phyloP scores from a whole-genome alignment of 345 rosid genomes.

The Ceriops tagal region DNA sequence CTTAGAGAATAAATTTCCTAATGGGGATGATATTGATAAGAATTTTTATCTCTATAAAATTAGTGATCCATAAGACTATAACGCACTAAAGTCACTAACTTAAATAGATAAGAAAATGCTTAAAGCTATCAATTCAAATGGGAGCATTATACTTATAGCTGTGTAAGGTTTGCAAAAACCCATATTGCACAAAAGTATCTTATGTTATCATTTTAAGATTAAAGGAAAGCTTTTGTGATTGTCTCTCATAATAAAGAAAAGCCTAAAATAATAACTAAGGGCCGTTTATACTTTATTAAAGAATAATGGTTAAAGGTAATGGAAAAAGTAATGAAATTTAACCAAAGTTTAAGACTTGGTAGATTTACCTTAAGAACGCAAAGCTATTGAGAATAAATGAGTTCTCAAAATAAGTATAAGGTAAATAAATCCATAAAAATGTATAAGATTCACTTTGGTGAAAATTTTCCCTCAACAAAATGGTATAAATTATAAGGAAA shows the following conservation, averaged over 20 bases:
- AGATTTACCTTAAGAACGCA: not conserved
- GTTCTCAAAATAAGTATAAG: not conserved
- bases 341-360: not conserved
- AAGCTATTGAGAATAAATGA: not conserved
- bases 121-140: too few species aligned
- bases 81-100: not conserved
- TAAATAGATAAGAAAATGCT: not conserved
- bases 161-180: too few species aligned
- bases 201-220: not conserved
- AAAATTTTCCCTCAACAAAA: too few species aligned
- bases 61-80: not conserved
- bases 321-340: not conserved
- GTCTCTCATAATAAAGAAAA: not conserved
- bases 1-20: not conserved
- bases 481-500: too few species aligned
- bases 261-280: not conserved
- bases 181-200: not conserved
- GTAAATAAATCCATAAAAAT: not conserved
- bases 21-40: not conserved
- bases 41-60: not conserved
- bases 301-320: not conserved
- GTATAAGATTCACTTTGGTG: not conserved
- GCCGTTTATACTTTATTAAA: not conserved
- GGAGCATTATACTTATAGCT: not conserved
- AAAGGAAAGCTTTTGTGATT: not conserved